phyloP scores from a whole-genome alignment of 139 green algal genomes.

The Tetradesmus obliquus region DNA sequence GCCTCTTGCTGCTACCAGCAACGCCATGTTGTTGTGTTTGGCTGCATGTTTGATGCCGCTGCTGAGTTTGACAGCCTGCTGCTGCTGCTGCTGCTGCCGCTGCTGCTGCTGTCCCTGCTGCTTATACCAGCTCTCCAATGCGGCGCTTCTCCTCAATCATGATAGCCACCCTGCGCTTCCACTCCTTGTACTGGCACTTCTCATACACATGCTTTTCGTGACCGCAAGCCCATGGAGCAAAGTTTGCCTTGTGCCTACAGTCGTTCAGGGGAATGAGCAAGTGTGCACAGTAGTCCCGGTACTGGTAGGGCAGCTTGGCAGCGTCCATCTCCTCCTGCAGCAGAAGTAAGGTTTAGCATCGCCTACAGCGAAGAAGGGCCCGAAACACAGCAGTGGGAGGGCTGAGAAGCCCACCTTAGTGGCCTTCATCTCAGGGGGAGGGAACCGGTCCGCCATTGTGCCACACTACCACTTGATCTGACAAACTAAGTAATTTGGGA shows the following conservation, averaged over 20 bases:
- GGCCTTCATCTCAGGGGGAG: constrained; percentile 45
- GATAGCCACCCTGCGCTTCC: constrained; percentile 47
- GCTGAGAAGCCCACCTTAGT: constrained; percentile 40
- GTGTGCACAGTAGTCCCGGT: constrained; percentile 92
- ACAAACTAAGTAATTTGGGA: background rate
- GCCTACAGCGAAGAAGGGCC: background rate
- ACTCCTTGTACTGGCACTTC: constrained; percentile 84
- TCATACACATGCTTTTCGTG: constrained; percentile 88
- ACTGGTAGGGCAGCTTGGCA: constrained; percentile 81
- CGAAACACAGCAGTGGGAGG: background rate
- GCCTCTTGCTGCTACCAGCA: background rate
- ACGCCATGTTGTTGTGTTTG: background rate
- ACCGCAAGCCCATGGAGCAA: constrained; percentile 84
- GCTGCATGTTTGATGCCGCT: background rate
- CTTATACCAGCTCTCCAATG: constrained; percentile 18
- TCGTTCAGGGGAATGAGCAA: constrained; percentile 93
- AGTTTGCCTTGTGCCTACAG: constrained; percentile 77
- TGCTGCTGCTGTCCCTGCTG: constrained; percentile 8
- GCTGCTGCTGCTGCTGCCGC: background rate
- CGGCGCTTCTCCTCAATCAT: constrained; percentile 50
- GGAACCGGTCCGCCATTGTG: constrained; percentile 47
- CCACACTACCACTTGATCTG: background rate
- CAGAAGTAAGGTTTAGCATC: background rate
- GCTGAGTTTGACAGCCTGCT: background rate
- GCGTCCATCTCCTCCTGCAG: constrained; percentile 87